A percentile compares a stretch with the other conserved stretches of the same genome.
Evolutionary conservation across 495 filamentous ascomycete genomes (phyloP).

Genomic region (Cercophora scortea): DNA sequence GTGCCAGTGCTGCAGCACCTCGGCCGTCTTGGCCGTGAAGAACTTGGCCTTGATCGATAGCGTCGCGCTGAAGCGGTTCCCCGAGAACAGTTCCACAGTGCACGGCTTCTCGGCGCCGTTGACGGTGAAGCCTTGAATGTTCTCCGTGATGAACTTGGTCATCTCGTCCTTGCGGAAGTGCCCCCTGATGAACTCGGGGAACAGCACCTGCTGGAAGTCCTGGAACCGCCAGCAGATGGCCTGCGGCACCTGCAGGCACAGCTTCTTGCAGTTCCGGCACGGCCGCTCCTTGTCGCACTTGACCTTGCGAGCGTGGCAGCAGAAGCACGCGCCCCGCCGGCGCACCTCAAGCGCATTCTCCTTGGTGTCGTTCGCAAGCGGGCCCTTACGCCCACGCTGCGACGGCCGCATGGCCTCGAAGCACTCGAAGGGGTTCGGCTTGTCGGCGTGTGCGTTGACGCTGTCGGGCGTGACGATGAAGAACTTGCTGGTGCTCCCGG

Average conservation of each 20-base stretch:
- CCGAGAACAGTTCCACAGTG: constrained; percentile 33
- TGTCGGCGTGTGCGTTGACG: constrained; percentile 33
- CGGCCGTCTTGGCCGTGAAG: constrained; percentile 34
- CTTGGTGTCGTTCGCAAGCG: constrained; percentile 37
- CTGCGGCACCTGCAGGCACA: constrained; percentile 33
- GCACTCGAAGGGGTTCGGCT: constrained; percentile 39
- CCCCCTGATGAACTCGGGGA: constrained; percentile 38
- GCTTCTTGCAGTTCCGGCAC: constrained; percentile 41
- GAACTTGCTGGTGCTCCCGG: constrained; percentile 28
- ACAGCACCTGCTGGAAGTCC: constrained; percentile 36
- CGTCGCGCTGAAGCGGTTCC: constrained; percentile 27
- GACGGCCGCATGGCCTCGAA: constrained; percentile 36
- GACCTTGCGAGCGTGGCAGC: constrained; percentile 41
- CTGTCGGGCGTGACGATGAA: constrained; percentile 39
- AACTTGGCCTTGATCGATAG: constrained; percentile 36
- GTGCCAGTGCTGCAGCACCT: constrained; percentile 41
- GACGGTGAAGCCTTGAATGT: constrained; percentile 32
- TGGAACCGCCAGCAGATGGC: constrained; percentile 40
- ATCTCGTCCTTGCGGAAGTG: constrained; percentile 40
- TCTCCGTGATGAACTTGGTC: constrained; percentile 30
- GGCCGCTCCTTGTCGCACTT: constrained; percentile 38
- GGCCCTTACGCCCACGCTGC: constrained; percentile 40
- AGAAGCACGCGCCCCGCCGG: constrained; percentile 41
- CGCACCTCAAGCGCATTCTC: constrained; percentile 39
- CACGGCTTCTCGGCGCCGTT: constrained; percentile 26